Base-by-base conservation (phyloP, 2,329 filamentous ascomycete genomes). In the Pseudodiploospora longispora region DNA sequence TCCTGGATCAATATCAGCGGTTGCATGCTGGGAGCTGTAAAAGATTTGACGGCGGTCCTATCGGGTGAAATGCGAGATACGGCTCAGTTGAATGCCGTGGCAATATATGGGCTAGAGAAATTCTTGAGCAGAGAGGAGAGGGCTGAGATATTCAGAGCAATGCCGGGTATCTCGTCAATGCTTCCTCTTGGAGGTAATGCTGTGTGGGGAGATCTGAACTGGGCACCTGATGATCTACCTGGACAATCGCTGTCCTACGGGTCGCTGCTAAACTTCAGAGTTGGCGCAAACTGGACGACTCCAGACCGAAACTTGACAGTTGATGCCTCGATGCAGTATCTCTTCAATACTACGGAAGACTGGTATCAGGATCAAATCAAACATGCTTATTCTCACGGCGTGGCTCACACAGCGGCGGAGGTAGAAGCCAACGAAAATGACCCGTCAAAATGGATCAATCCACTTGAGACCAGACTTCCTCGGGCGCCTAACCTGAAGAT, bases 1-100 rank as follows among this genome's bases (percentile, higher is more conserved):
- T 85, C 87, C 3, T 98, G 94, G 90, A 94, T 98, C 70, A 98
- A 98, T 62, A 89, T 98, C 56, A 93, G 86, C 53, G 93, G 93
- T 5, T 98, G 91, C 65, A 96, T 98, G 91, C 81, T 98, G 5
- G 93, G 93, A 10, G 89, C 93, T 2, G 74, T 89, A 46, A 98
- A 98, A 67, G 91, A 86, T 47, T 69, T 97, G 32, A 87, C 93
- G 0, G 91, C 93, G 0, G 78, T 97, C 0, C 72, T 98, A 2
- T 96, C 90, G 0, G 93, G 93, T 30, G 93, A 98, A 65, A 98
- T 98, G 93, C 88, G 91, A 53, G 93, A 98, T 59, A 98, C 93
- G 0, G 93, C 91, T 1, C 93, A 97, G 63, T 78, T 98, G 27
- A 97, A 97, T 56, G 80, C 91, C 2, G 95, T 97, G 62, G 93